Percentiles rank a stretch among this genome's conserved stretches.
Evolutionary conservation across 768 basidiomycete species (phyloP).

Genomic region (Tylopilus vinaceipallidus): DNA sequence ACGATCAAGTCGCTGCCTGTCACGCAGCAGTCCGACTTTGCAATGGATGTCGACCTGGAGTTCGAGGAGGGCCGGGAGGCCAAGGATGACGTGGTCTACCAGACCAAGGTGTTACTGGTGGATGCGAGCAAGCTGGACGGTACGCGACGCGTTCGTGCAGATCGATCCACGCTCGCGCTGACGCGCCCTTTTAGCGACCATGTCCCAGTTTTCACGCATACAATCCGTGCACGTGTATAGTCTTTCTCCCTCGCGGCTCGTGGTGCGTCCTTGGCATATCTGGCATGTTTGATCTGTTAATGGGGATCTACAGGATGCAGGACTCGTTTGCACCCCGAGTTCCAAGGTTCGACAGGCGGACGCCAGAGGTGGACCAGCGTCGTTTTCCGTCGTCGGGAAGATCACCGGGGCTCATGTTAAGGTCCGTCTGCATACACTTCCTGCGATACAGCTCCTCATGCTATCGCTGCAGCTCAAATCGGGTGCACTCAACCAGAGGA

Average conservation of each 20-base stretch:
- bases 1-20: not conserved
- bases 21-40: constrained; percentile 8
- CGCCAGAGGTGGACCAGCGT: constrained; percentile 19
- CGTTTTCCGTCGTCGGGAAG: constrained; percentile 37
- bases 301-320: constrained; percentile 39
- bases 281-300: not conserved
- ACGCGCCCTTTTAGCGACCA: constrained; percentile 41
- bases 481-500: constrained; percentile 1
- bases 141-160: constrained; percentile 29
- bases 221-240: constrained; percentile 67
- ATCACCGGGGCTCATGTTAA: constrained; percentile 45
- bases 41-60: constrained; percentile 37
- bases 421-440: constrained; percentile 30
- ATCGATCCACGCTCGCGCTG: not conserved
- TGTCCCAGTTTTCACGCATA: constrained; percentile 50
- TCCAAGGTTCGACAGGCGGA: constrained; percentile 35
- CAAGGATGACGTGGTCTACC: constrained; percentile 43
- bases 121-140: constrained; percentile 65
- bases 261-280: constrained; percentile 23
- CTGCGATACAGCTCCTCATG: not conserved
- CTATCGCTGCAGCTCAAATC: constrained; percentile 14
- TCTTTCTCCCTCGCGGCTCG: constrained; percentile 63
- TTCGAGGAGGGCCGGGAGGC: constrained; percentile 40
- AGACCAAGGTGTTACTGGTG: constrained; percentile 55
- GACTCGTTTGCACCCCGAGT: constrained; percentile 38